These are phyloP conservation scores for Lachnellula suecica DNA, from an alignment of 2,329 filamentous ascomycete species.

Conservation along the genomic window DNA sequence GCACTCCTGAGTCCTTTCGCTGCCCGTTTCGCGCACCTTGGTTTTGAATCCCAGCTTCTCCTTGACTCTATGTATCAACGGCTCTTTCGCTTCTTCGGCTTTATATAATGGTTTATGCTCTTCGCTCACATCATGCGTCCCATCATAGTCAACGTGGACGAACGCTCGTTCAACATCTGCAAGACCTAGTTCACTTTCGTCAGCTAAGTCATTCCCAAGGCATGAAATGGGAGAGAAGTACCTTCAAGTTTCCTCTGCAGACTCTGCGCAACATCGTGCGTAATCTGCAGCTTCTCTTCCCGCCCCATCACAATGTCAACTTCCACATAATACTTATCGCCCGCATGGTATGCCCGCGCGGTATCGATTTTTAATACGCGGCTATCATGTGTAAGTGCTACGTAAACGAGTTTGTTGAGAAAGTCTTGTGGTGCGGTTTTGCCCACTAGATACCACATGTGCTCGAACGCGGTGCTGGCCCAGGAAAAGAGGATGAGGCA, in stretches of 20 bases:
- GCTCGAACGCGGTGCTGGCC: slow-evolving; percentile 69
- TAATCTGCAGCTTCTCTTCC: slow-evolving; percentile 72
- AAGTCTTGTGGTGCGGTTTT: slow-evolving; percentile 78
- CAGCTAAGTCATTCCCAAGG: not conserved
- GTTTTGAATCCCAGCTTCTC: slow-evolving; percentile 7
- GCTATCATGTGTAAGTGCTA: slow-evolving; percentile 91
- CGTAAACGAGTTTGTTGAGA: slow-evolving; percentile 81
- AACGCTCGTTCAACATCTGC: slow-evolving; percentile 75
- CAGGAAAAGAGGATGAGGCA: slow-evolving; percentile 78
- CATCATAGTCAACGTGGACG: slow-evolving; percentile 61
- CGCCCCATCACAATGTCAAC: slow-evolving; percentile 84
- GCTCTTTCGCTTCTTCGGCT: slow-evolving; percentile 13
- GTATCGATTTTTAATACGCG: slow-evolving; percentile 85
- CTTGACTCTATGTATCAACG: slow-evolving; percentile 17
- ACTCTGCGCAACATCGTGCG: slow-evolving; percentile 75
- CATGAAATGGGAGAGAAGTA: too few species aligned
- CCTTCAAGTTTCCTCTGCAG: slow-evolving; percentile 84
- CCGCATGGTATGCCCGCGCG: slow-evolving; percentile 75
- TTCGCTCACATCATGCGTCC: slow-evolving; percentile 14
- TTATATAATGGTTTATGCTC: slow-evolving; percentile 26
- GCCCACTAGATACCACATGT: slow-evolving; percentile 79
- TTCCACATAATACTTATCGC: slow-evolving; percentile 80
- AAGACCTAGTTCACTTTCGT: slow-evolving; percentile 40
- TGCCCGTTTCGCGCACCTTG: too few species aligned
- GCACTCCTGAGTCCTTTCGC: too few species aligned